Base-by-base conservation (phyloP, 192 early-diverging fungal species). In the Umbelopsis isabellina region DNA sequence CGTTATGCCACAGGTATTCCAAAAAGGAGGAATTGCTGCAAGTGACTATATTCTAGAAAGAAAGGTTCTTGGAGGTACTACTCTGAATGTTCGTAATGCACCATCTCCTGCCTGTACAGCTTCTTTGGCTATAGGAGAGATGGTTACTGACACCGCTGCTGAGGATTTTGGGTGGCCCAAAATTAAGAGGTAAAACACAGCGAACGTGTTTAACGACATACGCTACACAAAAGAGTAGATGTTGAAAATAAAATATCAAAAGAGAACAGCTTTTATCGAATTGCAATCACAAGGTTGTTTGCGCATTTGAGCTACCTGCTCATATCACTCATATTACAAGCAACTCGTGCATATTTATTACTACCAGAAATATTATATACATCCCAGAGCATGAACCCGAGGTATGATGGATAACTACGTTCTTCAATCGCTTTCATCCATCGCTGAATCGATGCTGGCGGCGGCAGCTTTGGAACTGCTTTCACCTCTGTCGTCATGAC, bases 1-100 rank as follows among this genome's bases (percentile, higher is more conserved):
- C 46, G 76, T 78, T 2, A 78, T 78, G 76, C 47, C 51, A 2
- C 76, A 78, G 22, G 72, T 78, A 10, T 78, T 78, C 50, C 72
- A 64, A 46, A 37, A 27, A 3, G 72, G 72, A 12, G 76, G 76
- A 45, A 68, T 50, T 20, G 72, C 72, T 20, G 76, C 72, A 45
- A 70, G 47, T 47, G 76, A 78, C 46, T 78, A 69, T 16, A 71
- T 78, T 30, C 35, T 78, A 18, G 76, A 78, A 51, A 58, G 76
- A 23, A 78, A 78, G 12, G 76, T 74, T 0, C 55, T 78, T 50
- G 69, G 70, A 58, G 76, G 76, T 2, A 44, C 45, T 2, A 51
- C 73, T 0, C 65, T 78, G n/a, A 73, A 72, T 68, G 65, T 78
- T 7, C 72, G 76, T 49, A 78, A 78, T 61, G 76, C 76, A 0